Base-by-base conservation (phyloP, 2,329 filamentous ascomycete species). In the Sporothrix pseudoabietina region DNA sequence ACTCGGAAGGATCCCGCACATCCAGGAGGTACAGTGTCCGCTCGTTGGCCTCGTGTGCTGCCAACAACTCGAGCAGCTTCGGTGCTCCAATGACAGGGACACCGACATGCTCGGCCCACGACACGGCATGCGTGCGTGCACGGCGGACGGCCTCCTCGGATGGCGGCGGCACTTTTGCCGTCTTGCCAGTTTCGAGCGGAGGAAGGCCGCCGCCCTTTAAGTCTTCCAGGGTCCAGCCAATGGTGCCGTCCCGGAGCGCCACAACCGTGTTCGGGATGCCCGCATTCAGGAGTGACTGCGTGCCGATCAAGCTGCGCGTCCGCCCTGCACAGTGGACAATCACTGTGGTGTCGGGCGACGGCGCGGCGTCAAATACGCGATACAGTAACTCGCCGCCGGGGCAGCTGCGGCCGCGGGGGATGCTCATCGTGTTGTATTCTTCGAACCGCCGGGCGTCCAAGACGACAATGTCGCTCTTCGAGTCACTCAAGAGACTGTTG, bases 341-440 rank as follows among this genome's bases (percentile, higher is more conserved):
- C 2, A 73, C 72, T 0, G 72, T 73, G 3, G 72, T 71, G 47
- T 66, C 72, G 2, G 72, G 72, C 2, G 68, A 71, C 35, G 72
- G 72, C 10, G 72, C 72, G 4, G 68, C 72, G 1, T 26, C 72
- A 41, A 73, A 73, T 19, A 73, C 47, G 35, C 72, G 72, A 47
- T 73, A 73, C 30, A 73, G 47, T 22, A 73, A 49, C 68, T 73
- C 72, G 47, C 72, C 72, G 5, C 72, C 72, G 44, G 72, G 72
- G n/a, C 72, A 73, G 57, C 72, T 73, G 44, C 54, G 71, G 65
- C 68, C 59, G 10, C 57, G 72, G 5, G 72, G 72, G 39, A 73
- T 73, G 72, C 72, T 73, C 72, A 73, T 73, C 14, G 72, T 73
- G 66, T 66, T 55, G 68, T 73, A 73, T 39, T 73, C 72, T 9